Base-by-base conservation (phyloP, 306 rosid genomes). In the Citrullus mucosospermus region DNA sequence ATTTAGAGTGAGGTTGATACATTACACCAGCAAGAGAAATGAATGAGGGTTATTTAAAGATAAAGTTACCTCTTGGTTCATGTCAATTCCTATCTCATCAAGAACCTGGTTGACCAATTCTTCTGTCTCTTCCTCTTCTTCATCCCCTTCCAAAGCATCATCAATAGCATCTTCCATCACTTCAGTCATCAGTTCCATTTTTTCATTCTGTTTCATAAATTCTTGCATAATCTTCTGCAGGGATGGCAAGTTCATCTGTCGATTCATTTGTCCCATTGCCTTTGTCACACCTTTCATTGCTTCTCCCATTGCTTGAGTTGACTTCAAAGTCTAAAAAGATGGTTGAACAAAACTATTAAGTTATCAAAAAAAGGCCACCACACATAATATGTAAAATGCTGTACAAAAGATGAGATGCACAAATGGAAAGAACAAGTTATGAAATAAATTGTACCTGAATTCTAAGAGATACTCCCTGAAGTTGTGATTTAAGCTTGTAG, bases 221-320 rank as follows among this genome's bases (percentile, higher is more conserved):
- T 93, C 98, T 91, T 90, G 97, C 98, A 93, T 90, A 43, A 91
- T 93, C 82, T 89, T 93, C 82, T 93, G 98, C 77, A 93, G 68
- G 68, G 94, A 91, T 66, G 98, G 98, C 88, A 93, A 75, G 88
- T 93, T 93, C 98, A 93, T 91, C 88, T 86, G 93, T 80, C 98
- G 88, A 83, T 93, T 93, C 98, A 93, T 91, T 85, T 91, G 97
- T 34, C 98, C 98, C 98, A 93, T 93, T 69, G 98, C 98, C 86
- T 93, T 93, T 9, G 98, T 93, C 82, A 93, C 98, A 48, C 98
- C 98, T 83, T 93, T 93, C 98, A 93, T 93, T 48, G 98, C 98
- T 85, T 93, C 97, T 14, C 98, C 97, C 98, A 93, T 93, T 1
- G 98, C 93, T 88, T 90, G 98, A 60, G 98, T 93, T 22, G 98